phyloP scores from a whole-genome alignment of 192 early-diverging fungal genomes.

The Diversispora eburnea region DNA sequence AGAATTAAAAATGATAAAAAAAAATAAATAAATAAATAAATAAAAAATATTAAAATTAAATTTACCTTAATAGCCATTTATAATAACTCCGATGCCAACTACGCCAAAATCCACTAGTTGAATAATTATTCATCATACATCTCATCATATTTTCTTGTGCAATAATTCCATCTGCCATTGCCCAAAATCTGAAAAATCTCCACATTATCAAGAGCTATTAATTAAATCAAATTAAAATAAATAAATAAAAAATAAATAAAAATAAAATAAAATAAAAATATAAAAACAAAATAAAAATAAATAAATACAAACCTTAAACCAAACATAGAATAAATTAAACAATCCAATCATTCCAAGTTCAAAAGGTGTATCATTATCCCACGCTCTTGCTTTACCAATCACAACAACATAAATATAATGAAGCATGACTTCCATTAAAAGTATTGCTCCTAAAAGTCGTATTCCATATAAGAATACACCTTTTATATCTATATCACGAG shows the following conservation, averaged over 20 bases:
- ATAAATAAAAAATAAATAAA: background rate
- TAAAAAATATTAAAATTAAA: background rate
- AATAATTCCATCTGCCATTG: conserved; percentile 84
- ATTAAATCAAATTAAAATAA: background rate
- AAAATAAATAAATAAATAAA: too few species aligned
- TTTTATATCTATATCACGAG: conserved; percentile 39
- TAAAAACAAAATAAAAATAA: background rate
- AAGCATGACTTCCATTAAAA: conserved; percentile 87
- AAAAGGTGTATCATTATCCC: conserved; percentile 73
- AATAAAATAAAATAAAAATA: background rate
- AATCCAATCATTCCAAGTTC: conserved; percentile 86
- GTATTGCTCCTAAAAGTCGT: conserved; percentile 57
- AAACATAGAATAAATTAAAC: conserved; percentile 86
- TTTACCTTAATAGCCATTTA: conserved; percentile 78
- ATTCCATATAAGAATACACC: conserved; percentile 55
- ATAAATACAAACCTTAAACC: conserved; percentile 68
- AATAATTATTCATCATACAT: conserved; percentile 97
- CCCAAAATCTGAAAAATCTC: conserved; percentile 97
- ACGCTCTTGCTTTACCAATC: conserved; percentile 82
- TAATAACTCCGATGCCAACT: conserved; percentile 96
- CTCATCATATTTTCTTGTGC: conserved; percentile 93
- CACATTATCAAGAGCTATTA: conserved; percentile 84
- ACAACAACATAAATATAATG: conserved; percentile 89
- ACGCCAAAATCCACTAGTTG: conserved; percentile 89
- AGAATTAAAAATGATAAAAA: conserved; percentile 12